phyloP scores from a whole-genome alignment of 2,329 filamentous ascomycete species.

The Alternaria dauci region DNA sequence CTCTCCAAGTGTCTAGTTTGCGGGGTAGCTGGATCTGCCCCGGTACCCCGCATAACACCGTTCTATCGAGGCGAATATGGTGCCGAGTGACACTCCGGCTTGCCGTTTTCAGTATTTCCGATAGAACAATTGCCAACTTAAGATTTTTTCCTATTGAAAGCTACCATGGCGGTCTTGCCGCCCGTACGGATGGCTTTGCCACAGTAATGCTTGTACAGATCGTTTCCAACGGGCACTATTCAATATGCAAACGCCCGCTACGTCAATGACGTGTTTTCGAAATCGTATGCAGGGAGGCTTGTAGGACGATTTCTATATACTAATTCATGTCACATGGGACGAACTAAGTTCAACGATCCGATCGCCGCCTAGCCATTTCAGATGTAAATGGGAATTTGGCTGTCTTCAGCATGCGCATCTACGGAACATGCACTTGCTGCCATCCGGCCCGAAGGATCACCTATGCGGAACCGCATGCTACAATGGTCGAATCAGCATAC shows the following conservation, averaged over 20 bases:
- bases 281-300: background rate
- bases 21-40: conserved; percentile 25
- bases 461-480: conserved; percentile 5
- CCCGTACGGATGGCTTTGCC: too few relatives aligned
- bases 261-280: background rate
- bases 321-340: background rate
- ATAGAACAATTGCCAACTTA: background rate
- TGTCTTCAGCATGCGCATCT: background rate
- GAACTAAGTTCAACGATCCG: background rate
- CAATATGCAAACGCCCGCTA: background rate
- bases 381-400: background rate
- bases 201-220: background rate
- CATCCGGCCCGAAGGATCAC: conserved; percentile 8
- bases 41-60: conserved; percentile 30
- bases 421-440: background rate
- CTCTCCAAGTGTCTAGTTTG: conserved; percentile 25
- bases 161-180: background rate
- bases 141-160: background rate
- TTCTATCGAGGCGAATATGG: background rate
- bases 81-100: conserved; percentile 5
- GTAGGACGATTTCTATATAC: background rate
- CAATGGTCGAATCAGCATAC: background rate
- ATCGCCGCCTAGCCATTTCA: conserved; percentile 3
- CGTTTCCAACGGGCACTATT: background rate
- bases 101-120: conserved; percentile 10